Percentiles rank a stretch among this genome's conserved stretches.
Conservation (phyloP, 345 rosid genomes). For the Populus euphratica region DNA sequence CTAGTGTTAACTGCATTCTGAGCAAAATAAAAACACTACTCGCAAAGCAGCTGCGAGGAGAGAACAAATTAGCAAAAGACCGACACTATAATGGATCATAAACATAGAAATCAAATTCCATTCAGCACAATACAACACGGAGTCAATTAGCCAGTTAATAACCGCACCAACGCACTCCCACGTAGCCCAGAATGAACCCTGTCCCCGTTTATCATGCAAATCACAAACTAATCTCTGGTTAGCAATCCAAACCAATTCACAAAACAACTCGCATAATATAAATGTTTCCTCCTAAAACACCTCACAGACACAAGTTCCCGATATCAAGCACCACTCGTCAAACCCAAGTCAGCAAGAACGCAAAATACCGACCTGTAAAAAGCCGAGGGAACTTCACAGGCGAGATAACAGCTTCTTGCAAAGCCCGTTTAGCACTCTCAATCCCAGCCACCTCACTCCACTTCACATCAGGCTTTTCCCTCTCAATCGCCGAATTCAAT, state of each 20-base stretch:
- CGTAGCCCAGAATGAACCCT: too few species aligned
- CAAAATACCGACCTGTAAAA: conserved; percentile 55
- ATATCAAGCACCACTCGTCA: not conserved
- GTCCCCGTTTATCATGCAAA: not conserved
- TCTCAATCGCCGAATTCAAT: conserved; percentile 68
- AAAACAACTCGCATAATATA: not conserved
- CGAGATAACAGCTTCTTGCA: conserved; percentile 92
- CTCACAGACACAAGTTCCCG: not conserved
- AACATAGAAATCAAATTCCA: not conserved
- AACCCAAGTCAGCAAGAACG: not conserved
- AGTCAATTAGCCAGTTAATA: too few species aligned
- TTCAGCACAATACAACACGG: not conserved
- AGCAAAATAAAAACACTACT: too few species aligned
- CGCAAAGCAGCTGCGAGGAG: not conserved
- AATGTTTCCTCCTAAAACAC: not conserved
- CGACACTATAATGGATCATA: not conserved
- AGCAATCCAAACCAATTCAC: not conserved
- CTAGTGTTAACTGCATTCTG: too few species aligned
- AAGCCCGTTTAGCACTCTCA: conserved; percentile 83
- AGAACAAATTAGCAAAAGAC: not conserved
- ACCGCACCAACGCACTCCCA: too few species aligned
- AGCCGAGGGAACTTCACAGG: conserved; percentile 96
- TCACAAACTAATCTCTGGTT: not conserved
- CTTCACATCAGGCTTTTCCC: conserved; percentile 85
- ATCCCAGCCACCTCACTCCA: conserved; percentile 96